Base-by-base conservation (phyloP, 2,329 filamentous ascomycete species). In the Davidsoniella virescens region DNA sequence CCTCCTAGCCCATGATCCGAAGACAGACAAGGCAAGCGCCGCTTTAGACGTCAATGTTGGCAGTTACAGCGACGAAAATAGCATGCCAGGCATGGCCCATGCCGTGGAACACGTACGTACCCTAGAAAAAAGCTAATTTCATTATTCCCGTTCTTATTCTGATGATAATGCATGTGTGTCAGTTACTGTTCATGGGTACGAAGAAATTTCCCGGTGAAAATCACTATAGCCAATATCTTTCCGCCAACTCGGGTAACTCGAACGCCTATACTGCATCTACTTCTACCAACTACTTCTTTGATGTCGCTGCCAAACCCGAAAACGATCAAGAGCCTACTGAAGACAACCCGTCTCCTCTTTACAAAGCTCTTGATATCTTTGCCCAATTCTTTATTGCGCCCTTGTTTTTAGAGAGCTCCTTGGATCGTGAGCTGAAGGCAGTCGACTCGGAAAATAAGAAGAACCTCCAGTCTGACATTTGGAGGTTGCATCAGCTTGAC, bases 381-480 rank as follows among this genome's bases (percentile, higher is more conserved):
- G 84, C 88, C 10, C 87, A 94, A 62, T 95, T 95, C 67, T 95
- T 95, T 64, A 81, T 94, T 56, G 76, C 83, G 54, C 88, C 88
- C 0, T 72, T 95, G 33, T 95, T 95, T 63, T 72, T 93, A 8
- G 79, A 82, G 49, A 86, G 80, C 56, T 92, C 87, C 0, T 65
- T 95, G 45, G 88, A 95, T 58, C 77, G 88, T 46, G 88, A 95
- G 66, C 70, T 95, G 55, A 80, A 76, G 56, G 88, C 88, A 1
- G 88, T 95, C 17, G 87, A 95, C 61, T 94, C 87, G 4, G 88
- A 95, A 64, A 94, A 95, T 68, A 94, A 94, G 73, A 95, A 95
- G 74, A 95, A 95, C 58, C 69, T 95, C 45, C 88, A 95, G 66
- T 90, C 78, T 62, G 88, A 95, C 60, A 75, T 76, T 51, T 94